Evolutionary conservation across 73 alveolate genomes (phyloP), one percentile per base, ranked within the genome.

Genomic region (Paramecium octaurelia): DNA sequence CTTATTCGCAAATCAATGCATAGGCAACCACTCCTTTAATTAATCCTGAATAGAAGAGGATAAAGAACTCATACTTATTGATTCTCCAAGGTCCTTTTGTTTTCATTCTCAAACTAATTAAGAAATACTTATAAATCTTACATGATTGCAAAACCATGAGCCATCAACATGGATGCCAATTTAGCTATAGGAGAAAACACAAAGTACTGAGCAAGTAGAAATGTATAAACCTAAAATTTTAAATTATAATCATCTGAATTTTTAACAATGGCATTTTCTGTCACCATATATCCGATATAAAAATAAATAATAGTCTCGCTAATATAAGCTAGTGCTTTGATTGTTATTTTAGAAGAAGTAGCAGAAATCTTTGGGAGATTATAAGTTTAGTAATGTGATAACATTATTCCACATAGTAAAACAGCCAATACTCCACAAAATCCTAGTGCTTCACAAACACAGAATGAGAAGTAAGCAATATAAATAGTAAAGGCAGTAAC

Each of bases 341-440:
- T 42, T 44, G 91, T 80, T 2, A 80, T 80, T 80, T 64, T 80
- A 42, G 91, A 80, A 9, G 64, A 31, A 23, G 70, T 1, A 44
- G 76, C n/a, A 31, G 99, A 95, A 54, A 98, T 85, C 23, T 80
- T 80, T 12, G 91, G 91, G 24, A 80, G 24, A 93, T 98, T 98
- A 92, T 97, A 94, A 95, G 94, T 97, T 5, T 98, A 96, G 88
- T 98, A 98, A 92, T 97, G 98, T 34, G 99, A 95, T 97, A 97
- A 93, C 73, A 96, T 95, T 31, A 98, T 92, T 24, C 99, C 99
- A 54, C 99, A 97, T 20, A 93, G 93, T 76, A 98, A 96, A 71
- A 98, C 92, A 14, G 99, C 96, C 86, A 98, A 96, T 6, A 98
- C 97, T 14, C 99, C 99, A 84, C 99, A 97, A 57, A 97, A 95